Evolutionary conservation across 2,329 filamentous ascomycete genomes (phyloP).

Genomic region (Trichophyton rubrum): DNA sequence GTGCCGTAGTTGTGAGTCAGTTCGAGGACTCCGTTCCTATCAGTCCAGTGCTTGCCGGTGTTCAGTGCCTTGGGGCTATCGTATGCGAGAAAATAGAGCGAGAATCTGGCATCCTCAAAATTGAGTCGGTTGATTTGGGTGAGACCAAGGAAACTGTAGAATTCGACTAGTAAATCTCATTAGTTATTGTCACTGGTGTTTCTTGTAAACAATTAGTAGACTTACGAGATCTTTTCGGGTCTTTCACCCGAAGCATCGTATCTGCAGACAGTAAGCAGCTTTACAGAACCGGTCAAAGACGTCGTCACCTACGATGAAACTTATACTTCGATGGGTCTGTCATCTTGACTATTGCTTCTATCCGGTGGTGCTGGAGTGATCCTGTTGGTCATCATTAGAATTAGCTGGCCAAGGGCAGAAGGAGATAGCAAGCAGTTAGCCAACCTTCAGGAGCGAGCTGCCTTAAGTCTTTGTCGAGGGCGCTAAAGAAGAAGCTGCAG

Average conservation of each 20-base stretch:
- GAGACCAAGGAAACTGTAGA: conserved; percentile 88
- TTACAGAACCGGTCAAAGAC: background rate
- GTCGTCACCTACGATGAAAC: conserved; percentile 41
- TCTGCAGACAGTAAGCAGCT: conserved; percentile 18
- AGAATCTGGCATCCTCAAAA: conserved; percentile 81
- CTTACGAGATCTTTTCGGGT: conserved; percentile 66
- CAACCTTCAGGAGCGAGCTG: background rate
- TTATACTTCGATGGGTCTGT: conserved; percentile 53
- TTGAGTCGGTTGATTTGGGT: conserved; percentile 67
- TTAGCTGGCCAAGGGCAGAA: background rate
- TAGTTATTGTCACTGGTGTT: background rate
- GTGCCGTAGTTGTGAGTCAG: conserved; percentile 78
- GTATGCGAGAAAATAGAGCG: conserved; percentile 90
- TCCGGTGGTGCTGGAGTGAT: background rate
- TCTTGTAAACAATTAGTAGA: conserved; percentile 5
- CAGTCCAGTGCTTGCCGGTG: conserved; percentile 58
- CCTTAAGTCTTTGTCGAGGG: background rate
- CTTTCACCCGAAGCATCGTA: conserved; percentile 79
- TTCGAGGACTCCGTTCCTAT: conserved; percentile 83
- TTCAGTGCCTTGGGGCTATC: conserved; percentile 65
- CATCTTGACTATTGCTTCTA: conserved; percentile 32
- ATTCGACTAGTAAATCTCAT: conserved; percentile 50
- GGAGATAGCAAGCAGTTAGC: background rate
- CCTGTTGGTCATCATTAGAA: background rate
- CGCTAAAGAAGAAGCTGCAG: background rate